Conservation (phyloP, 2,329 filamentous ascomycete species). For the Sordariomycetes sp. region DNA sequence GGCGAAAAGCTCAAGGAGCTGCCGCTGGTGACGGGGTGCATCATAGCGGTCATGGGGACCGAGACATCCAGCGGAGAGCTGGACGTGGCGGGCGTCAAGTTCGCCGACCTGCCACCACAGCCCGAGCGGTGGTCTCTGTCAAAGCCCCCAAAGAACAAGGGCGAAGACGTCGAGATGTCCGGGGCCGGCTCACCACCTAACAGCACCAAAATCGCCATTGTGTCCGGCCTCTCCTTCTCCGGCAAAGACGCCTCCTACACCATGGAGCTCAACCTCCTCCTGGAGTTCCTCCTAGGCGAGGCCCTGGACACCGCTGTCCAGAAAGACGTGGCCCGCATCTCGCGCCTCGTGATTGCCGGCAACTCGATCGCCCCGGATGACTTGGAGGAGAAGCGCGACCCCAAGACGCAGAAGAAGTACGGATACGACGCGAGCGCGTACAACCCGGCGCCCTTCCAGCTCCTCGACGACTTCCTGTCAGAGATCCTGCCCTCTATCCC, state of each 20-base stretch:
- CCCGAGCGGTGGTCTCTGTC: slow-evolving; percentile 68
- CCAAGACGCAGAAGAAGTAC: slow-evolving; percentile 63
- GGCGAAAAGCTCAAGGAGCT: slow-evolving; percentile 58
- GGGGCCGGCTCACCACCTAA: slow-evolving; percentile 20
- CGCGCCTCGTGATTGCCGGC: slow-evolving; percentile 80
- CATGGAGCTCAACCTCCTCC: slow-evolving; percentile 64
- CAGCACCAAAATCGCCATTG: slow-evolving; percentile 59
- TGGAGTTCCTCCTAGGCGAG: slow-evolving; percentile 84
- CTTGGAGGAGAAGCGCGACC: slow-evolving; percentile 30
- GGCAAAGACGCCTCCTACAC: slow-evolving; percentile 62
- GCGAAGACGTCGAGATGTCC: slow-evolving; percentile 45
- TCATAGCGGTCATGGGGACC: slow-evolving; percentile 88
- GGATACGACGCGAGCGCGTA: slow-evolving; percentile 87
- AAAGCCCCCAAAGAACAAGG: slow-evolving; percentile 25
- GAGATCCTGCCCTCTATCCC: slow-evolving; percentile 77
- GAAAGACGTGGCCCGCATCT: slow-evolving; percentile 54
- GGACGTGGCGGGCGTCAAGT: slow-evolving; percentile 80
- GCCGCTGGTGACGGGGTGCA: slow-evolving; percentile 81
- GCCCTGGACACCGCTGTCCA: slow-evolving; percentile 52
- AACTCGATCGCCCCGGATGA: slow-evolving; percentile 67
- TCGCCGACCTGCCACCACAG: slow-evolving; percentile 78
- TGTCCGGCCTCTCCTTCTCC: slow-evolving; percentile 80
- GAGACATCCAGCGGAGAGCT: slow-evolving; percentile 90
- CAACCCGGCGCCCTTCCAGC: slow-evolving; percentile 74
- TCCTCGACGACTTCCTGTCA: slow-evolving; percentile 74